Evolutionary conservation across 2,329 filamentous ascomycete species (phyloP), one percentile per base, ranked within the genome.

Genomic region (Aspergillus floridensis): DNA sequence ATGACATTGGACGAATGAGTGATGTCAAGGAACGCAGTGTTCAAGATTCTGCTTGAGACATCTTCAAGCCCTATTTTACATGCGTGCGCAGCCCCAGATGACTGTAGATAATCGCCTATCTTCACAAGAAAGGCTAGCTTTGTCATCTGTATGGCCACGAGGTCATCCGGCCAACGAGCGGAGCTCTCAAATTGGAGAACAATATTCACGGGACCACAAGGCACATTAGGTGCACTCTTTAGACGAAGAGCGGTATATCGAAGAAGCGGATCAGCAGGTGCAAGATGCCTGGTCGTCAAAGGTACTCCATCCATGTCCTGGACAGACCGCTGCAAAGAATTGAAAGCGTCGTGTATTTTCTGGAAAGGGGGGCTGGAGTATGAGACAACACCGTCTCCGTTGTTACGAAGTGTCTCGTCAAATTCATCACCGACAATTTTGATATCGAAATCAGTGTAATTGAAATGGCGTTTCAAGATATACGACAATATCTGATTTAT

Each of bases 141-240:
- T 12, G 92, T 93, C 70, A 92, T 87, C 74, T 99, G 95, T 58
- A 98, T 96, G 5, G 93, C 93, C 3, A 86, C 86, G 8, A 98
- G 78, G 70, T 96, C 92, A 71, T 98, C 93, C 0, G 95, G 95
- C 95, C 95, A 99, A 66, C 91, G 89, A 49, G 87, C 88, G 6
- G 95, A 98, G 4, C 90, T 91, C 77, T 99, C 95, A 67, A 99
- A 98, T 70, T 93, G 93, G 51, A 99, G 82, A 47, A 92, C 84
- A 32, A 96, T 84, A 65, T 96, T 88, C 65, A 93, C 88, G 0
- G 91, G 88, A 11, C 68, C 63, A 7, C 67, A 60, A 32, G 59
- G 61, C 21, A 64, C 61, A 26, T 65, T 64, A 46, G 66, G 63
- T 16, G 69, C 49, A 29, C 52, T 62, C 22, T 74, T 69, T 32